Evolutionary conservation across 306 rosid genomes (phyloP), one percentile per base, ranked within the genome.

Genomic region (Dryas octopetala): DNA sequence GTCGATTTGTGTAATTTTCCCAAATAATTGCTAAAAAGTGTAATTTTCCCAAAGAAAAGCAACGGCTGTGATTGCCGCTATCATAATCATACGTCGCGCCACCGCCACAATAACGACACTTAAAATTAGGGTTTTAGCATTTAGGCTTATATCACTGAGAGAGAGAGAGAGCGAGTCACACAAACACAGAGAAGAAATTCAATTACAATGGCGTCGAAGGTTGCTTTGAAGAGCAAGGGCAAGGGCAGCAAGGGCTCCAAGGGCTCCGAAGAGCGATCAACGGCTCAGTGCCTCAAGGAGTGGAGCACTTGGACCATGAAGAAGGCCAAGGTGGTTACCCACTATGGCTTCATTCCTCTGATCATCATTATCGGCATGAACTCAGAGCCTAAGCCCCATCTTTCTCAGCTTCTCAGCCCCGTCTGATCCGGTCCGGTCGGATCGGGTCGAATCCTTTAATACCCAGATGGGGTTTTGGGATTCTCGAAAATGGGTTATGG

Each of bases 381-480:
- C 80, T 92, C 96, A 3, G 97, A 93, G 0, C 99, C 99, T 0
- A 96, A 90, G 78, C 99, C 99, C 13, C 90, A 85, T 3, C 83
- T 92, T 57, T 89, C 88, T 16, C 99, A 96, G 87, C 99, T 95
- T 67, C 85, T 95, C 76, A 95, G 93, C 89, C 99, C 99, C 13
- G 98, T 95, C 65, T 95, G 88, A 92, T 87, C 14, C 4, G 68
- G 59, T 66, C 40, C 41, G 9, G 5, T 73, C 58, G 38, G 9
- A 13, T 73, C 58, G 48, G 68, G 28, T 60, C 58, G 38, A 58
- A n/a, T 6, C 46, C 1, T 49, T 5, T 12, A 8, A 7, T 63
- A 40, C 50, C 68, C 0, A 12, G 23, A 4, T 63, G 28, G 68
- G 28, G 4, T 63, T 62, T 44, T 57, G 2, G 13, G 15, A 50